Percentiles rank a stretch among this genome's conserved stretches.
phyloP scores from a whole-genome alignment of 176 grass and related monocot genomes.

The Phoenix dactylifera region DNA sequence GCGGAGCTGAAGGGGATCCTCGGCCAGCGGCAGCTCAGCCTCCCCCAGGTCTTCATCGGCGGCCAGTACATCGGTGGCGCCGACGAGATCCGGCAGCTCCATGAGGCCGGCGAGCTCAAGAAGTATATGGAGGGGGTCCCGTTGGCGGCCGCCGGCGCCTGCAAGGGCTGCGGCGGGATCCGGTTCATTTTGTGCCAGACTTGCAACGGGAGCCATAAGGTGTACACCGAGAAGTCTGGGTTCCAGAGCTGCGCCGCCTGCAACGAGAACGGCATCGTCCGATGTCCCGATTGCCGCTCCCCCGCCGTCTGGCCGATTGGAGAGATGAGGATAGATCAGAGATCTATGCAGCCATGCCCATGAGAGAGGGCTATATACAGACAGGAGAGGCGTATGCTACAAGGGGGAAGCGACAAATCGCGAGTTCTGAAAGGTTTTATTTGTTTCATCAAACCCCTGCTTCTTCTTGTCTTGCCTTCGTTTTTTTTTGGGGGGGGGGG shows the following conservation, averaged over 20 bases:
- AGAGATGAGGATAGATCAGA: background rate
- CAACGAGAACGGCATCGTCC: constrained; percentile 87
- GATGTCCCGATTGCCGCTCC: constrained; percentile 40
- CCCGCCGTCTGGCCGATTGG: constrained; percentile 16
- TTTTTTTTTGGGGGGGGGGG: no score
- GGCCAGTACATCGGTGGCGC: constrained; percentile 2
- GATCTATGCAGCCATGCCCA: background rate
- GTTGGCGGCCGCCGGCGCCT: background rate
- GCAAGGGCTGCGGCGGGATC: constrained; percentile 43
- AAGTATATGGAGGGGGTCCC: background rate
- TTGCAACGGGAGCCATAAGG: constrained; percentile 58
- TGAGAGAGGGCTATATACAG: background rate
- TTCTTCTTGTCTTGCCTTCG: no score
- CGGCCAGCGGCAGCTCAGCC: constrained; percentile 14
- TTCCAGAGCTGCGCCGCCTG: constrained; percentile 71
- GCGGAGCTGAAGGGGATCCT: constrained; percentile 45
- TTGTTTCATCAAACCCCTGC: no score
- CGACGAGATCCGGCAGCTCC: constrained; percentile 4
- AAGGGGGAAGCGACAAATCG: background rate
- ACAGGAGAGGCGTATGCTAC: background rate
- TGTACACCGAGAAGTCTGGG: constrained; percentile 62
- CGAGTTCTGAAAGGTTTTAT: no score
- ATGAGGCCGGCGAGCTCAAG: constrained; percentile 2
- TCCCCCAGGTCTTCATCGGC: constrained; percentile 46
- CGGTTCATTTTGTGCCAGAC: constrained; percentile 45